Base-by-base conservation (phyloP, 2,329 filamentous ascomycete species). In the Pseudocercospora crystallina region DNA sequence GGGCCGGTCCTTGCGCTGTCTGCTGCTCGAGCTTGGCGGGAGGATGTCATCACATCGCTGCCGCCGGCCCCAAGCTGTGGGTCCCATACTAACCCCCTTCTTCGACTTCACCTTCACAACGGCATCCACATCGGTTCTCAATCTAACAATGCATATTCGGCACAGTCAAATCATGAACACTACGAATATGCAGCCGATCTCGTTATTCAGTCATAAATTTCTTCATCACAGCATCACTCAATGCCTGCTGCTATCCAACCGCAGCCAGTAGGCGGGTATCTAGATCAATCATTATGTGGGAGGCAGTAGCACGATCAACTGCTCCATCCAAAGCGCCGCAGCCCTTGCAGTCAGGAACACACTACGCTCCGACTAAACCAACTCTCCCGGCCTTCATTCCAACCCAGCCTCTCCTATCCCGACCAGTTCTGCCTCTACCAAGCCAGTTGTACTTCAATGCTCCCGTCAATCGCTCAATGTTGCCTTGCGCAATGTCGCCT, bases 401-500 rank as follows among this genome's bases (percentile, higher is more conserved):
- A 0, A 97, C 91, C 66, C 96, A 92, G 0, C 94, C 94, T 58
- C 90, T 82, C 46, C 94, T 76, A 69, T 97, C 95, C 57, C 94
- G 79, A 0, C 94, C 94, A 3, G 90, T 97, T 32, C 94, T 76
- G 0, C 92, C 92, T 40, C 94, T 79, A 0, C 92, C 92, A 1
- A 99, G 79, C 94, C 94, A 99, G 70, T 99, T 99, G 63, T 96
- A 83, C 73, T 97, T 99, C 54, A 99, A 76, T 61, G 94, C 84
- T 65, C 89, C 86, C 50, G 87, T 90, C 56, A 99, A 75, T 64
- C 91, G 82, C 55, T 92, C 87, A 64, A 97, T 87, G 71, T 86
- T 89, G 49, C 80, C 80, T 66, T 92, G 89, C 1, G 82, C 80
- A 33, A 86, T 83, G 57, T 95, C 89, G 8, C 81, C 81, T 1